These are phyloP conservation scores for Juglanconis sp. DNA, from an alignment of 2,329 filamentous ascomycete genomes.

Conservation along the genomic window DNA sequence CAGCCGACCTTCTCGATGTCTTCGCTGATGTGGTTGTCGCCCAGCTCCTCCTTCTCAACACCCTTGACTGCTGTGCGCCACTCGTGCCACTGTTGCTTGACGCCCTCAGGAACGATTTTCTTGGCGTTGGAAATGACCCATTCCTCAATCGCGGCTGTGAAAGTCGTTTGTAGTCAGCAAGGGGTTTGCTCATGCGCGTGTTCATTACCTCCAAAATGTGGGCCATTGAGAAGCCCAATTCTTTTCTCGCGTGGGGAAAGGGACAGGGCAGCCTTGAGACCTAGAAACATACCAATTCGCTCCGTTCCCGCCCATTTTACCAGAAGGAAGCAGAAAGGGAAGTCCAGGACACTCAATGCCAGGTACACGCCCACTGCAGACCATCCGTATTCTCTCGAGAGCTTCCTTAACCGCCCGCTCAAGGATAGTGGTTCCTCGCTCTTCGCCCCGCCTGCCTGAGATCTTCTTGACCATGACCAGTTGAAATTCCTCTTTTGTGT, in stretches of 20 bases:
- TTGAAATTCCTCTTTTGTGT: slow-evolving; percentile 11
- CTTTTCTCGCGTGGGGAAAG: background rate
- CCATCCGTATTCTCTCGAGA: slow-evolving; percentile 94
- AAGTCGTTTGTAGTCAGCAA: slow-evolving; percentile 2
- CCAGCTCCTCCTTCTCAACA: slow-evolving; percentile 40
- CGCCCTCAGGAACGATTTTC: slow-evolving; percentile 56
- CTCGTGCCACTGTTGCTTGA: slow-evolving; percentile 51
- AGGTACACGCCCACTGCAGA: slow-evolving; percentile 89
- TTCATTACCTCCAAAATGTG: slow-evolving; percentile 1
- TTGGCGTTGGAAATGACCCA: slow-evolving; percentile 60
- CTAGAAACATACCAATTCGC: slow-evolving; percentile 62
- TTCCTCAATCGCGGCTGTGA: slow-evolving; percentile 60
- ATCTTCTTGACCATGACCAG: slow-evolving; percentile 14
- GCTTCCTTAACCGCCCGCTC: slow-evolving; percentile 71
- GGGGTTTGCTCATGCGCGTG: background rate
- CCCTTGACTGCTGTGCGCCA: slow-evolving; percentile 47
- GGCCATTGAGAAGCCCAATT: background rate
- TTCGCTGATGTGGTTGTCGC: slow-evolving; percentile 41
- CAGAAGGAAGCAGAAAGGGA: slow-evolving; percentile 90
- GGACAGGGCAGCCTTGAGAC: background rate
- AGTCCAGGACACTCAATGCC: slow-evolving; percentile 77
- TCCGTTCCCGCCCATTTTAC: slow-evolving; percentile 83
- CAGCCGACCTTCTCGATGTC: slow-evolving; percentile 51
- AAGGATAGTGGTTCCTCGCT: slow-evolving; percentile 42
- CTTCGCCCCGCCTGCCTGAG: background rate